Base-by-base conservation (phyloP, 1,284 basidiomycete species). In the Cronartium quercuum region DNA sequence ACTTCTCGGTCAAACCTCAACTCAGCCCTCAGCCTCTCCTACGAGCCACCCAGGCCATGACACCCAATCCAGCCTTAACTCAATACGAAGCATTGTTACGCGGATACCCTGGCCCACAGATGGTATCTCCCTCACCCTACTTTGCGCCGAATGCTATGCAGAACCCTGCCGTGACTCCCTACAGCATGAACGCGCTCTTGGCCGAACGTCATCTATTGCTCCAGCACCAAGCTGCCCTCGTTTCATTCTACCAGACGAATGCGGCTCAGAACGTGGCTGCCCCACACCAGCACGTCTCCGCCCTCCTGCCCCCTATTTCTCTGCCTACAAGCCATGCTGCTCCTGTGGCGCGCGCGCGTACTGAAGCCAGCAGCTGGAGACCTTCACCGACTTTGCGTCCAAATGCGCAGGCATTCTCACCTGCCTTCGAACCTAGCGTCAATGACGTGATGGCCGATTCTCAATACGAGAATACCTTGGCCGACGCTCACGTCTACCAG, bases 141-240 rank as follows among this genome's bases (percentile, higher is more conserved):
- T 35, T 34, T 15, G 12, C 60, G 18, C 29, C 29, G 37, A 62
- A 62, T 35, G 60, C 29, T 6, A 35, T 62, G 10, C 29, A 62
- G 34, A n/a, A n/a, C 9, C 44, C 13, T 51, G 60, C 60, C 10
- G 18, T 34, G 29, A 62, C 34, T n/a, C 34, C 34, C 10, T 62
- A 34, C 37, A 62, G 13, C 60, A 62, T 34, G 29, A 24, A 62
- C 10, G 60, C 29, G n/a, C 60, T 75, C n/a, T 21, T 75, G 41
- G 65, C 65, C 12, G 64, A 75, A 42, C 41, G 71, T 13, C 71
- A 75, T 34, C 18, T 67, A 34, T 64, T 75, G 15, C 38, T 75
- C 6, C 55, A 75, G 38, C 71, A 75, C 13, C 71, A 75, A 62
- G 71, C 71, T 15, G 55, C 61, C 34, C 42, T 75, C 18, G 62